Evolutionary conservation across 169 alveolate species (phyloP).

Genomic region (Pseudocohnilembus persalinus): DNA sequence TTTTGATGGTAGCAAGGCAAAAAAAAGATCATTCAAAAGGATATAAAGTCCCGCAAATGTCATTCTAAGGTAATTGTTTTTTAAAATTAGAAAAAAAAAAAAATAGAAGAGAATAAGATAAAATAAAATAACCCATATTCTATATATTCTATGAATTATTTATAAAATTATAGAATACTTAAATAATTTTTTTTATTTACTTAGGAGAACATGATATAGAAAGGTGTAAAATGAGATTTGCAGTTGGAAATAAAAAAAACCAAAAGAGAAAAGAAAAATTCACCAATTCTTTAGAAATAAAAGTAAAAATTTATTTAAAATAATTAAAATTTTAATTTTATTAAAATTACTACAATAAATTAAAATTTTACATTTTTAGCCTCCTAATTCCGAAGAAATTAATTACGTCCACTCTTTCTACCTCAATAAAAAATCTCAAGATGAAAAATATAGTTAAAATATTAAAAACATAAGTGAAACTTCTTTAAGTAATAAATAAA

Average conservation of each 20-base stretch:
- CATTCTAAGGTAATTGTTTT: slow-evolving; percentile 6
- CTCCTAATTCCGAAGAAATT: slow-evolving; percentile 51
- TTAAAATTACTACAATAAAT: not conserved
- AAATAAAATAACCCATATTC: no score
- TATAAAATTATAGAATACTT: not conserved
- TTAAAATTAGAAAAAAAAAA: no score
- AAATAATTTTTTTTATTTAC: no score
- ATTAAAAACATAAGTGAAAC: not conserved
- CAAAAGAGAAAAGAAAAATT: slow-evolving; percentile 17
- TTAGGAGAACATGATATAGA: slow-evolving; percentile 21
- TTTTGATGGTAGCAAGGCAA: slow-evolving; percentile 57
- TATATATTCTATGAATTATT: no score
- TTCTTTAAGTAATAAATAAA: not conserved
- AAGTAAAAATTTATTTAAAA: not conserved
- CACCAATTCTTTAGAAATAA: slow-evolving; percentile 2
- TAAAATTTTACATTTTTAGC: no score
- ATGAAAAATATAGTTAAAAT: not conserved
- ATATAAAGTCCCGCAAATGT: slow-evolving; percentile 29
- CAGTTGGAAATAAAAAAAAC: slow-evolving; percentile 31
- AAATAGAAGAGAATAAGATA: no score
- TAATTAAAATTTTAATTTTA: no score
- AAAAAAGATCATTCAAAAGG: slow-evolving; percentile 11
- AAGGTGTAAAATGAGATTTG: slow-evolving; percentile 26
- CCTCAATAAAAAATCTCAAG: not conserved
- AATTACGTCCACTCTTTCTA: slow-evolving; percentile 32